Conservation (phyloP, 129 eudicot species). For the Flaveria brownii region DNA sequence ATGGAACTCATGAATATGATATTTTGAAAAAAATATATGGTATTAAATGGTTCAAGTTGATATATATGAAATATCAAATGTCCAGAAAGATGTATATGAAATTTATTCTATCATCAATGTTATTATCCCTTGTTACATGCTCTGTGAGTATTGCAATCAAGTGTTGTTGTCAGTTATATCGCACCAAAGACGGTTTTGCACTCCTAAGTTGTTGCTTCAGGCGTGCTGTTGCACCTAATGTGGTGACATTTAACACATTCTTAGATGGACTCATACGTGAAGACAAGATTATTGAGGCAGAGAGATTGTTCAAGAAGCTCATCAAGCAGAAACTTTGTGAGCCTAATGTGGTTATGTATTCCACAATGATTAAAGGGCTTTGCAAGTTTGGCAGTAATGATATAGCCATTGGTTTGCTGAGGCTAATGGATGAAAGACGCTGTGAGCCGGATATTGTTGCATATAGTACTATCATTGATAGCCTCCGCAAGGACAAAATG, state of each 20-base stretch:
- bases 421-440: conserved; percentile 16
- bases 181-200: no score
- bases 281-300: conserved; percentile 16
- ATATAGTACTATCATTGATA: conserved; percentile 25
- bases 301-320: conserved; percentile 14
- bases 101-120: neutral
- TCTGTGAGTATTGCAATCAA: no score
- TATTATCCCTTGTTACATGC: no score
- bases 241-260: neutral
- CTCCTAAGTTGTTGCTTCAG: neutral
- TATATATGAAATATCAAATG: neutral
- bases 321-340: neutral
- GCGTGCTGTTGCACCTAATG: conserved; percentile 13
- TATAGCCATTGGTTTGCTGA: neutral
- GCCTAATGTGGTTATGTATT: neutral
- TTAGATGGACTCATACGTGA: neutral
- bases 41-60: neutral
- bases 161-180: no score
- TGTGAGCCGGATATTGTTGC: neutral
- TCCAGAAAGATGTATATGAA: neutral
- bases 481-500: conserved; percentile 29
- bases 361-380: conserved; percentile 25
- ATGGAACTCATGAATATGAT: neutral
- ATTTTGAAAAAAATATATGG: neutral
- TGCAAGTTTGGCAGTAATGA: no score